Base-by-base conservation (phyloP, 139 green algal species). In the Picochlorum sp. region DNA sequence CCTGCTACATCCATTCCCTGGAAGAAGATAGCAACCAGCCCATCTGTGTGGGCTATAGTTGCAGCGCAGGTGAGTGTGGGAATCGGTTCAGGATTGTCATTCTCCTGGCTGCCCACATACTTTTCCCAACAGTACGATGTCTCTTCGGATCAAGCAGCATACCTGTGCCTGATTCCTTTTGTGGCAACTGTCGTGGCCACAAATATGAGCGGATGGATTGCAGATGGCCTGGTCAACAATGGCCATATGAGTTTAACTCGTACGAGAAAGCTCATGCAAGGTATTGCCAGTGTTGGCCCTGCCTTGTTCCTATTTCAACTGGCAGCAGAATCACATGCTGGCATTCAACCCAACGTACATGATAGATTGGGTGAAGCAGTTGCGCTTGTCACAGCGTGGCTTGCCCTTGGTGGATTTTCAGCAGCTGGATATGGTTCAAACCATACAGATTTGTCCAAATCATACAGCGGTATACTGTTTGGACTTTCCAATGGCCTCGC, bases 251-350 rank as follows among this genome's bases (percentile, higher is more conserved):
- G 31, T 50, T 77, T 72, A 37, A 86, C 76, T 9, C 30, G 38
- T 16, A 90, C 86, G 0, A 80, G 86, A 58, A 90, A 89, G 69
- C 63, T 89, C 45, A 75, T 92, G 75, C 85, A 91, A 66, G 59
- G 30, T 24, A 49, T 85, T 13, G 81, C 78, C 23, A 74, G 61
- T 23, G 30, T 85, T 58, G 80, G 79, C 5, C 85, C 85, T 24
- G 85, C 75, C 5, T 47, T 76, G 18, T 87, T 77, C 74, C 72
- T 93, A 20, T 49, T 86, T 11, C 74, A 75, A 61, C 75, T 92
- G 6, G 81, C 75, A 0, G 61, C 60, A 13, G 54, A 45, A 62
- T 41, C 72, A 45, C 59, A 37, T 24, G 23, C 26, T 45, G 57
- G 10, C 4, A 16, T 45, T 23, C 37, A 65, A 3, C 16, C 30